Conservation (phyloP, 2,329 filamentous ascomycete species). For the Sporothrix globosa region DNA sequence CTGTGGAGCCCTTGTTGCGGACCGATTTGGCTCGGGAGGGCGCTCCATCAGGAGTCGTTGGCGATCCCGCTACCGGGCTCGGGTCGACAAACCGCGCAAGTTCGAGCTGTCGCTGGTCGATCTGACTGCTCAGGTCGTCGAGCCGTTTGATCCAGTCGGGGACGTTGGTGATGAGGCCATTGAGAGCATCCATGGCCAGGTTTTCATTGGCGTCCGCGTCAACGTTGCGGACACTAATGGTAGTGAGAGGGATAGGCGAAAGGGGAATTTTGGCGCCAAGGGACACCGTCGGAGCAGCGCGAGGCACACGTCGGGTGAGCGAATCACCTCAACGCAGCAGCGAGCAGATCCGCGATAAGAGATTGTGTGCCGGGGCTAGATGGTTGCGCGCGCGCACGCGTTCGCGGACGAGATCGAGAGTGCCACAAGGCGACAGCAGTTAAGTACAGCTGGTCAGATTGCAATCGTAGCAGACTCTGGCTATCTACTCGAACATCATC, state of each 20-base stretch:
- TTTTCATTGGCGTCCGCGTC: conserved; percentile 18
- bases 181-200: conserved; percentile 57
- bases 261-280: neutral
- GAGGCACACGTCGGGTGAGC: neutral
- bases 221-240: neutral
- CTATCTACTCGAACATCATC: neutral
- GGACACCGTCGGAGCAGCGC: neutral
- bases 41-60: neutral
- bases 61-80: conserved; percentile 35
- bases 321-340: conserved; percentile 12
- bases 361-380: neutral
- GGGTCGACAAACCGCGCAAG: conserved; percentile 50
- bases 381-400: neutral
- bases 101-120: conserved; percentile 64
- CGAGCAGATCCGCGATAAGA: neutral
- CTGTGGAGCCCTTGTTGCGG: conserved; percentile 39
- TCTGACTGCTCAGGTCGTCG: conserved; percentile 63
- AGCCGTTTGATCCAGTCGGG: conserved; percentile 64
- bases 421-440: neutral
- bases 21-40: conserved; percentile 38
- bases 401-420: neutral
- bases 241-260: neutral
- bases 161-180: conserved; percentile 57
- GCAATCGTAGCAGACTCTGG: neutral
- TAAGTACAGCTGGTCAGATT: neutral